These are phyloP conservation scores for Schoenoplectus tabernaemontani DNA, from an alignment of 202 grass and related monocot species.

Conservation along the genomic window DNA sequence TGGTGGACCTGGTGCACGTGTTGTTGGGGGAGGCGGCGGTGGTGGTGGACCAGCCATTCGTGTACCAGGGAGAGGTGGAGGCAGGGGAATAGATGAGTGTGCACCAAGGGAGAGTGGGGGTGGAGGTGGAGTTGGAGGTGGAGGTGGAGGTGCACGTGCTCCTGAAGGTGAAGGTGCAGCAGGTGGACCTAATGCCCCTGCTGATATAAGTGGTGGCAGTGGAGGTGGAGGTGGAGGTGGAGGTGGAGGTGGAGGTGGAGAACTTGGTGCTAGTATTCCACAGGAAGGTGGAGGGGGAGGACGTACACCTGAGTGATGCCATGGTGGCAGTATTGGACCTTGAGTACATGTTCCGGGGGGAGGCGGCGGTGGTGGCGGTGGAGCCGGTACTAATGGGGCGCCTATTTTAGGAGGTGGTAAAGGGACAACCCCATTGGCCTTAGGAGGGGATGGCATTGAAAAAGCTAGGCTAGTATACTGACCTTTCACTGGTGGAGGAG, in stretches of 20 bases:
- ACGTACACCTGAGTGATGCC: background rate
- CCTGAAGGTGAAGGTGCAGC: constrained; percentile 27
- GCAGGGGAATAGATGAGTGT: background rate
- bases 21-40: constrained; percentile 11
- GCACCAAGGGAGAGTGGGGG: constrained; percentile 15
- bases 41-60: background rate
- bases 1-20: constrained; percentile 6
- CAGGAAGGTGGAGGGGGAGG: too few relatives aligned
- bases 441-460: constrained; percentile 1
- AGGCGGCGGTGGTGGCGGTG: background rate
- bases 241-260: constrained; percentile 18
- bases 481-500: background rate
- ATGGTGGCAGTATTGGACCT: background rate
- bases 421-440: constrained; percentile 1
- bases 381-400: background rate
- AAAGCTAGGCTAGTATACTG: background rate
- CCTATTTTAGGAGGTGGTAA: constrained; percentile 17
- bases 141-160: constrained; percentile 8
- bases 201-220: background rate
- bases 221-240: constrained; percentile 19
- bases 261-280: too few relatives aligned
- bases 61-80: constrained; percentile 11
- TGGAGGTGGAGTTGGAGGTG: too few relatives aligned
- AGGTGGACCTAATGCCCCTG: constrained; percentile 13
- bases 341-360: constrained; percentile 6